Percentiles rank a stretch among this genome's conserved stretches.
Evolutionary conservation across 441 rosid genomes (phyloP).

Genomic region (California macrophylla): DNA sequence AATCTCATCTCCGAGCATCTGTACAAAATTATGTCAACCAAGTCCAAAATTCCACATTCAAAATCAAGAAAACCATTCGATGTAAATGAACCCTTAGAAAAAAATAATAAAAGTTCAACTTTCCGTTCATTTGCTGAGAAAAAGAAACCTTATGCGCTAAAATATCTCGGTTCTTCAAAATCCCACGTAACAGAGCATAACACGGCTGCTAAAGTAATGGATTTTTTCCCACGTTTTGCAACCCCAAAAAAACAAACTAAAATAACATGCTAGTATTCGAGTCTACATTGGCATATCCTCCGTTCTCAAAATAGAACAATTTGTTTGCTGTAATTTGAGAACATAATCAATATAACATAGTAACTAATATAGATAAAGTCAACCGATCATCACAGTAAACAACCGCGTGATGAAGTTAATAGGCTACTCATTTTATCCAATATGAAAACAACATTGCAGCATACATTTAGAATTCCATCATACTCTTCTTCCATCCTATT

Average conservation of each 20-base stretch:
- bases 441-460: background rate
- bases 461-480: background rate
- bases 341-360: background rate
- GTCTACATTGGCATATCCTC: background rate
- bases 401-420: background rate
- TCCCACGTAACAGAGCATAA: background rate
- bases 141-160: background rate
- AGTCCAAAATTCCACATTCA: background rate
- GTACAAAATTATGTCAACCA: conserved; percentile 15
- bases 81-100: background rate
- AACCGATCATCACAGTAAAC: background rate
- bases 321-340: background rate
- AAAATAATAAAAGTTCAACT: background rate
- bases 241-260: background rate
- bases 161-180: background rate
- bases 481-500: background rate
- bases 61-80: background rate
- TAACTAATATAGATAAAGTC: background rate
- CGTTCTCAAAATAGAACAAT: background rate
- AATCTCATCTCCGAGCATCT: conserved; percentile 98
- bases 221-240: background rate
- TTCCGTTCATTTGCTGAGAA: background rate
- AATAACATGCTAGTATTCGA: background rate
- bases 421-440: background rate
- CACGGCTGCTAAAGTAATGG: background rate